phyloP scores from a whole-genome alignment of 805 yeast genomes.

The Teunomyces funiuensis region DNA sequence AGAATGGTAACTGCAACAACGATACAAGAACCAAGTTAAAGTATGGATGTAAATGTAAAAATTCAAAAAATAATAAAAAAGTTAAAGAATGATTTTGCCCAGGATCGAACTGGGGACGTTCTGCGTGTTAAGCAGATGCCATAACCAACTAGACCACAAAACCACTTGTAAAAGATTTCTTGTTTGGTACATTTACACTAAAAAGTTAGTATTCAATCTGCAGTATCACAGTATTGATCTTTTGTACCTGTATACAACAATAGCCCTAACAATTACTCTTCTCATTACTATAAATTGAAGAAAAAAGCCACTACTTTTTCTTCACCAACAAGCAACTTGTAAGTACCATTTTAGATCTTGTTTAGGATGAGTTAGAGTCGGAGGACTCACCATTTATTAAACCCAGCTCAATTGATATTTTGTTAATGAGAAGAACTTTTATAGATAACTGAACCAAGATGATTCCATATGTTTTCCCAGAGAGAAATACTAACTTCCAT shows the following conservation, averaged over 20 bases:
- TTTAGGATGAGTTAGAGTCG: slow-evolving; percentile 41
- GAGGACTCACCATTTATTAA: slow-evolving; percentile 32
- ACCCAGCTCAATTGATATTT: slow-evolving; percentile 47
- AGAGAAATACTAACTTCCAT: neutral
- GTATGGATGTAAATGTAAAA: neutral
- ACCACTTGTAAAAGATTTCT: slow-evolving; percentile 42
- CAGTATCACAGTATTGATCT: too few relatives aligned
- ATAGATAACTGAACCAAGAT: slow-evolving; percentile 23
- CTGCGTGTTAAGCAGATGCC: slow-evolving; percentile 99
- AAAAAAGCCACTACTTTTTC: slow-evolving; percentile 2
- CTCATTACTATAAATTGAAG: neutral
- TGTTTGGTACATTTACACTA: neutral
- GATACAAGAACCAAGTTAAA: too few relatives aligned
- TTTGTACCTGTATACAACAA: neutral
- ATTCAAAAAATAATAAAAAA: neutral
- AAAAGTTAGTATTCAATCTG: too few relatives aligned
- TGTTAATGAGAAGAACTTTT: slow-evolving; percentile 38
- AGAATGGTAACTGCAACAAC: too few relatives aligned
- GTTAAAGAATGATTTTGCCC: slow-evolving; percentile 89
- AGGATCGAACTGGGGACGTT: slow-evolving; percentile 99
- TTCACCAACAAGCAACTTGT: slow-evolving; percentile 5
- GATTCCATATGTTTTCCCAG: neutral
- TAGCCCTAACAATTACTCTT: neutral
- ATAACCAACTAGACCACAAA: slow-evolving; percentile 99
- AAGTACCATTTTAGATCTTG: slow-evolving; percentile 8